Percentiles rank a stretch among this genome's conserved stretches.
phyloP scores from a whole-genome alignment of 257 asterid genomes.

The Nicotiana obtusifolia region DNA sequence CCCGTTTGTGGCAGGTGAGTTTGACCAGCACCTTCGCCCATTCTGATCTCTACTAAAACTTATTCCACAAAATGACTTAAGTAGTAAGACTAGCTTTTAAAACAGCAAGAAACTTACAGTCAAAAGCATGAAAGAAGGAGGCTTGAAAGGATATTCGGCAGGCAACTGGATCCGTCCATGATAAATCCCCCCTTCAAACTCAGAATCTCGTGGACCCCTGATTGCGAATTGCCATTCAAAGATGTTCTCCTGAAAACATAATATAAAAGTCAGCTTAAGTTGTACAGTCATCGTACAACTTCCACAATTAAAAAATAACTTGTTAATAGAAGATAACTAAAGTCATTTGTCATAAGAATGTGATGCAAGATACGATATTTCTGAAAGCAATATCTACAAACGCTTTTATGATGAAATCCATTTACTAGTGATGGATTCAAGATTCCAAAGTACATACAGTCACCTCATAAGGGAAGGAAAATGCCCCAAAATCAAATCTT shows the following conservation, averaged over 20 bases:
- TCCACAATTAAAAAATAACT: background rate
- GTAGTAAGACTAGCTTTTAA: background rate
- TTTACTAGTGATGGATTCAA: background rate
- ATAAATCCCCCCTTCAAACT: constrained; percentile 84
- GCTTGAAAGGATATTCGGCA: constrained; percentile 80
- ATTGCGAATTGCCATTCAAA: constrained; percentile 93
- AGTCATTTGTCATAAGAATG: background rate
- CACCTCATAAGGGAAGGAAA: background rate
- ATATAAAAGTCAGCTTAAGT: background rate
- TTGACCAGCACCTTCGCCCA: background rate
- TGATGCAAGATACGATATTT: background rate
- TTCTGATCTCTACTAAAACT: background rate
- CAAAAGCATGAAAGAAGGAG: constrained; percentile 83
- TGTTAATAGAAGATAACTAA: background rate
- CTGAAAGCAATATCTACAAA: background rate
- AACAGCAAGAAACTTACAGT: constrained; percentile 39
- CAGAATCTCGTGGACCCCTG: constrained; percentile 73
- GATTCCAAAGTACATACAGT: background rate
- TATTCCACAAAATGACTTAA: background rate
- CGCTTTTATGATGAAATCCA: background rate
- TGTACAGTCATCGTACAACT: background rate
- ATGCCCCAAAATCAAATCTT: background rate
- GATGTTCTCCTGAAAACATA: constrained; percentile 57
- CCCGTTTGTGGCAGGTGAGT: background rate
- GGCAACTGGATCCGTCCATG: constrained; percentile 93